These are phyloP conservation scores for Phytomonas sp. DNA, from an alignment of 208 protist genomes.

Conservation along the genomic window DNA sequence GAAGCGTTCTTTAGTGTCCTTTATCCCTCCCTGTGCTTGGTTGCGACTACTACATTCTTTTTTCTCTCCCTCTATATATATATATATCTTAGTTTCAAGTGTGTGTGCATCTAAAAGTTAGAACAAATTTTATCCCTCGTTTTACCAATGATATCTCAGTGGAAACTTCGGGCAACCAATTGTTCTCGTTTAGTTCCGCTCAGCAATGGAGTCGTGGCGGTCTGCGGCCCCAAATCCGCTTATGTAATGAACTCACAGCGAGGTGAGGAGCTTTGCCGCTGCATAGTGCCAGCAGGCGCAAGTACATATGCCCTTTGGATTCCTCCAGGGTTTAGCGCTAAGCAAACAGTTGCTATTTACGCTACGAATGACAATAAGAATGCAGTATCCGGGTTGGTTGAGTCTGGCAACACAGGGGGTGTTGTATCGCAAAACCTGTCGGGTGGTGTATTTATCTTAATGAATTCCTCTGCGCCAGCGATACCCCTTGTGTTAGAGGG, in stretches of 20 bases:
- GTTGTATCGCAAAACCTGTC: neutral
- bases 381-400: conserved; percentile 8
- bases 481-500: conserved; percentile 9
- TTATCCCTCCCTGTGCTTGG: neutral
- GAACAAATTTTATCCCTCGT: neutral
- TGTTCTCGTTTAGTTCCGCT: conserved; percentile 36
- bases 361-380: neutral
- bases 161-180: conserved; percentile 34
- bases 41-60: conserved; percentile 5
- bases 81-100: conserved; percentile 6
- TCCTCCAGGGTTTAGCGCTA: conserved; percentile 14
- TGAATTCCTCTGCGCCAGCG: neutral
- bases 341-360: neutral
- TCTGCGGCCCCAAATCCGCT: conserved; percentile 24
- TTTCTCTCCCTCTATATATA: conserved; percentile 17
- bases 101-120: neutral
- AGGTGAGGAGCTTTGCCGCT: conserved; percentile 13
- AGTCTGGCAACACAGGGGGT: conserved; percentile 8
- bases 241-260: conserved; percentile 18
- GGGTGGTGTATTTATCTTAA: neutral
- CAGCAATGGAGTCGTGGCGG: conserved; percentile 23
- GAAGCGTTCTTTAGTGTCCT: neutral
- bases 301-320: conserved; percentile 36
- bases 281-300: conserved; percentile 21
- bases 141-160: conserved; percentile 22